Evolutionary conservation across 2,329 filamentous ascomycete genomes (phyloP), one percentile per base, ranked within the genome.

Genomic region (Tolypocladium guangdongense): DNA sequence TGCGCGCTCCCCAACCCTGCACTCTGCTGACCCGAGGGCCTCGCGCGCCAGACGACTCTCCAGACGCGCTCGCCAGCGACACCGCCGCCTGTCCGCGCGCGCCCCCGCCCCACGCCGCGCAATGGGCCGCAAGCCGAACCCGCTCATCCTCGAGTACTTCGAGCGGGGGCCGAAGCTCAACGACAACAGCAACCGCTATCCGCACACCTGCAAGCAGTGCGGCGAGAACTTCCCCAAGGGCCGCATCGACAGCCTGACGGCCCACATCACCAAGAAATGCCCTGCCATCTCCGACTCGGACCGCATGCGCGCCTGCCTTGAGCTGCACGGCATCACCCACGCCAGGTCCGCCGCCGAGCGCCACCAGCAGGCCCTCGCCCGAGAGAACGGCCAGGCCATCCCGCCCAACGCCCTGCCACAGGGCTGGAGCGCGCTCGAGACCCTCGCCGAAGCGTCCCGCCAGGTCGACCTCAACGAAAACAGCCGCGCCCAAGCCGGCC

Each of bases 221-320:
- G 89, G 89, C 60, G 87, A 93, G 70, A 86, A 87, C 68, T 96
- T 96, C 58, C 87, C 89, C 58, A 95, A 95, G 67, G 91, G 91
- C 56, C 83, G 91, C 57, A 86, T 89, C 63, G 91, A 96, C 64
- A 88, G 83, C 62, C 72, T 96, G 56, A 87, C 83, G 45, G 84
- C 79, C 57, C 91, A 96, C 65, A 78, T 96, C 53, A 85, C 88
- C 52, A 93, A 91, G 68, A 90, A 87, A 75, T 96, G 91, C 66
- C 87, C 88, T 41, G 87, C 86, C 52, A 84, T 95, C 51, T 82
- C 84, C 57, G 76, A 87, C 57, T 78, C 81, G 54, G 88, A 93
- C 64, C 83, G 88, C 52, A 83, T 89, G 71, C 84, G 86, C 63
- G 87, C 87, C 54, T 78, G 86, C 59, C 74, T 89, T 55, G 81